phyloP scores from a whole-genome alignment of 164 flowering plant genomes.

The Nymphaea colorata region DNA sequence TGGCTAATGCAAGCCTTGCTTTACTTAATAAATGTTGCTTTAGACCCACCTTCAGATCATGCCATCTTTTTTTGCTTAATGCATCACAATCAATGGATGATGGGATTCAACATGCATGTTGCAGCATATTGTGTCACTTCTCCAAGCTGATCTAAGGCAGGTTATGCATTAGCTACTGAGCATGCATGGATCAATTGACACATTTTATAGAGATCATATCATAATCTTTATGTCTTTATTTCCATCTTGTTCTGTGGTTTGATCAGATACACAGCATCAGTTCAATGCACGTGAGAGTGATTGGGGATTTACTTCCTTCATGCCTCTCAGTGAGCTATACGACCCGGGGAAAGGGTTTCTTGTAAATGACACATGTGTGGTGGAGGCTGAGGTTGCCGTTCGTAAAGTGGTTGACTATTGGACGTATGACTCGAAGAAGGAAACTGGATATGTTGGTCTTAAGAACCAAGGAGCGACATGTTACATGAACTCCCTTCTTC shows the following conservation, averaged over 20 bases:
- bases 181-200: no score
- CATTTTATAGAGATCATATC: no score
- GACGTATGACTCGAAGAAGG: slow-evolving; percentile 62
- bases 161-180: not conserved
- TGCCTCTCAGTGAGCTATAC: slow-evolving; percentile 64
- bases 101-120: not conserved
- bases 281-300: slow-evolving; percentile 66
- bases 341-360: slow-evolving; percentile 59
- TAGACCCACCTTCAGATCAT: no score
- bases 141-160: not conserved
- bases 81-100: not conserved
- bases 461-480: slow-evolving; percentile 75
- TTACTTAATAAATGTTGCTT: not conserved
- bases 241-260: slow-evolving; percentile 6
- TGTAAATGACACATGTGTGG: slow-evolving; percentile 43
- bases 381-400: slow-evolving; percentile 67
- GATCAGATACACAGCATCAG: slow-evolving; percentile 61
- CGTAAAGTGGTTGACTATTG: slow-evolving; percentile 46
- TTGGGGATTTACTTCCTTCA: slow-evolving; percentile 79
- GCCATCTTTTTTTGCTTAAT: no score
- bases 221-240: not conserved
- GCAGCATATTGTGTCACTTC: not conserved
- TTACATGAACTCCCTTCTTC: slow-evolving; percentile 74
- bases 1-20: not conserved
- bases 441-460: slow-evolving; percentile 66